These are phyloP conservation scores for Beauveria varroae DNA, from an alignment of 2,329 filamentous ascomycete species.

Conservation along the genomic window DNA sequence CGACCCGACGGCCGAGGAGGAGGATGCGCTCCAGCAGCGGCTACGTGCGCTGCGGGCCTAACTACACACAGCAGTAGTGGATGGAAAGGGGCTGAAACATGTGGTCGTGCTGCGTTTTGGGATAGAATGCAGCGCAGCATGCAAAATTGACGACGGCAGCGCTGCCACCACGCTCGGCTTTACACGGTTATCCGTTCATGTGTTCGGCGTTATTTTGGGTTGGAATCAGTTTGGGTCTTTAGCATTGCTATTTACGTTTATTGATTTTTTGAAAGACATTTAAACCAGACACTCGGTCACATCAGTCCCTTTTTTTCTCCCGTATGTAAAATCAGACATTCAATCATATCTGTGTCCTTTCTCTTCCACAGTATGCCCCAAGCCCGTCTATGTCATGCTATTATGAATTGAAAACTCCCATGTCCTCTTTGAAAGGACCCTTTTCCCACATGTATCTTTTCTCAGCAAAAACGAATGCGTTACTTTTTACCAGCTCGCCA, in stretches of 20 bases:
- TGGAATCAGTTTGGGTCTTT: not conserved
- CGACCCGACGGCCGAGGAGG: slow-evolving; percentile 69
- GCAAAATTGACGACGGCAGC: not conserved
- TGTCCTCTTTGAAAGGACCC: not conserved
- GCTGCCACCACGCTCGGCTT: not conserved
- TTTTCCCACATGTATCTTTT: not conserved
- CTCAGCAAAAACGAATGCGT: too few relatives aligned
- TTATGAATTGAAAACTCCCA: not conserved
- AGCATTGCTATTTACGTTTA: not conserved
- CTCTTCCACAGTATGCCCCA: not conserved
- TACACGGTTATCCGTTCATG: not conserved
- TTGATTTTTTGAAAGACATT: not conserved
- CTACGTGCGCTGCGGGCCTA: slow-evolving; percentile 48
- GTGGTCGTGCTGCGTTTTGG: not conserved
- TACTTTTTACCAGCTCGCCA: too few relatives aligned
- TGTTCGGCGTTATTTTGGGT: slow-evolving; percentile 4
- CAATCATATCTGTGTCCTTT: not conserved
- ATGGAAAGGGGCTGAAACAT: not conserved
- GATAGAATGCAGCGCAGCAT: not conserved
- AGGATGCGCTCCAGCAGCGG: slow-evolving; percentile 63
- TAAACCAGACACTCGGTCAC: not conserved
- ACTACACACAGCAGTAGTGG: not conserved
- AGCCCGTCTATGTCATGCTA: not conserved
- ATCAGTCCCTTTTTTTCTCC: not conserved
- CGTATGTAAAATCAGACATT: not conserved